Evolutionary conservation across 176 grass and related monocot species (phyloP).

Genomic region (Avena insularis): DNA sequence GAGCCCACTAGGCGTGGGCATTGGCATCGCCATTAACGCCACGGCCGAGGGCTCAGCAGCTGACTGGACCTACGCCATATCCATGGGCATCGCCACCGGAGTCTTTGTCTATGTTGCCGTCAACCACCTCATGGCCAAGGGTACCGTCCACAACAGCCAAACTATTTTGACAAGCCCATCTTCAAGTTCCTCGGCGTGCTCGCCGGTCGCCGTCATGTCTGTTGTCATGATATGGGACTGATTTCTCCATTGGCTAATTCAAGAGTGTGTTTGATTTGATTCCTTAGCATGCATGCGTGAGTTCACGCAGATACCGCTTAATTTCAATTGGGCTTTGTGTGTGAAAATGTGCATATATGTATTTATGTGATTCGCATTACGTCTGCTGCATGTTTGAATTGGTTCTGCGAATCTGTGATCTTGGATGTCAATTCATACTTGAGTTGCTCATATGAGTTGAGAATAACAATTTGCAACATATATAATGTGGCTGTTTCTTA

Average conservation of each 20-base stretch:
- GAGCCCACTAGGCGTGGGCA: constrained; percentile 64
- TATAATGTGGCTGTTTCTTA: not conserved
- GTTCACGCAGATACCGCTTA: not conserved
- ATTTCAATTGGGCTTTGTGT: too few species aligned
- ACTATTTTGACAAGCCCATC: constrained; percentile 53
- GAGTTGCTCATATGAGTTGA: not conserved
- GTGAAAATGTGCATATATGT: not conserved
- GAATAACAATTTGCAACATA: not conserved
- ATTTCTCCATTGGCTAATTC: not conserved
- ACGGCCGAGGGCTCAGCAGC: constrained; percentile 48
- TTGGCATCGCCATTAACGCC: constrained; percentile 70
- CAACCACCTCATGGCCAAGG: constrained; percentile 88
- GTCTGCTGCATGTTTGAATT: not conserved
- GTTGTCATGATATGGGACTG: constrained; percentile 85
- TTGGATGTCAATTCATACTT: not conserved
- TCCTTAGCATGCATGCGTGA: not conserved
- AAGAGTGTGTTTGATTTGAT: not conserved
- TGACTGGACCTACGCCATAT: constrained; percentile 66
- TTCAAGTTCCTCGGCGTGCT: constrained; percentile 77
- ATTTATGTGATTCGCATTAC: not conserved
- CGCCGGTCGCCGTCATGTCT: constrained; percentile 58
- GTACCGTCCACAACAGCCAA: constrained; percentile 59
- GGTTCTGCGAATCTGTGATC: not conserved
- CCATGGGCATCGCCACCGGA: constrained; percentile 64
- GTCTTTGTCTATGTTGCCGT: constrained; percentile 85